Percentiles rank a stretch among this genome's conserved stretches.
phyloP scores from a whole-genome alignment of 805 yeast species.

The Aciculoconidium aculeatum region DNA sequence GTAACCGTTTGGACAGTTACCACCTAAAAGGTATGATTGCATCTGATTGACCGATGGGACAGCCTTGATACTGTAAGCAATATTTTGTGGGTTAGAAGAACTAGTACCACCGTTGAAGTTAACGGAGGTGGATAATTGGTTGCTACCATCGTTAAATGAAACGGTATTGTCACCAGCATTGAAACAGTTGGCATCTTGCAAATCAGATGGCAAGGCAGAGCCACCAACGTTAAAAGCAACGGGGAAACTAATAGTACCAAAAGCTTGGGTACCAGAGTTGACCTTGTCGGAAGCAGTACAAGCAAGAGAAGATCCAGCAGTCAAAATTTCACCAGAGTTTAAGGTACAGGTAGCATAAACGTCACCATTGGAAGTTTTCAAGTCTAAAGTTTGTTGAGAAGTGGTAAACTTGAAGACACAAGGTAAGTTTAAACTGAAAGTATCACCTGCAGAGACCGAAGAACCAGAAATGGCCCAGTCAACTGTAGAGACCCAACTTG shows the following conservation, averaged over 20 bases:
- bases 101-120: constrained; percentile 4
- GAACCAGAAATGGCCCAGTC: constrained; percentile 8
- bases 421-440: constrained; percentile 12
- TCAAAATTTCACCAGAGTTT: constrained; percentile 7
- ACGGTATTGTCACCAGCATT: constrained; percentile 16
- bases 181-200: constrained; percentile 13
- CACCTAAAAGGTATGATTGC: constrained; percentile 8
- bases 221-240: constrained; percentile 15
- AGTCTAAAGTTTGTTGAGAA: constrained; percentile 4
- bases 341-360: constrained; percentile 19
- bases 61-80: constrained; percentile 2
- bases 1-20: constrained; percentile 18
- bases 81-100: not conserved
- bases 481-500: constrained; percentile 11
- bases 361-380: constrained; percentile 7
- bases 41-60: constrained; percentile 8
- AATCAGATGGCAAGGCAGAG: constrained; percentile 8
- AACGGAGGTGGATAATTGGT: constrained; percentile 5
- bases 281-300: constrained; percentile 8
- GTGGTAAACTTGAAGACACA: constrained; percentile 13
- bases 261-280: constrained; percentile 1
- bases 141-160: constrained; percentile 11
- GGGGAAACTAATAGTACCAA: constrained; percentile 13
- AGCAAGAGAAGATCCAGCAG: constrained; percentile 6
- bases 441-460: constrained; percentile 11